Conservation (phyloP, 2,329 filamentous ascomycete species). For the Gaeumannomyces tritici region DNA sequence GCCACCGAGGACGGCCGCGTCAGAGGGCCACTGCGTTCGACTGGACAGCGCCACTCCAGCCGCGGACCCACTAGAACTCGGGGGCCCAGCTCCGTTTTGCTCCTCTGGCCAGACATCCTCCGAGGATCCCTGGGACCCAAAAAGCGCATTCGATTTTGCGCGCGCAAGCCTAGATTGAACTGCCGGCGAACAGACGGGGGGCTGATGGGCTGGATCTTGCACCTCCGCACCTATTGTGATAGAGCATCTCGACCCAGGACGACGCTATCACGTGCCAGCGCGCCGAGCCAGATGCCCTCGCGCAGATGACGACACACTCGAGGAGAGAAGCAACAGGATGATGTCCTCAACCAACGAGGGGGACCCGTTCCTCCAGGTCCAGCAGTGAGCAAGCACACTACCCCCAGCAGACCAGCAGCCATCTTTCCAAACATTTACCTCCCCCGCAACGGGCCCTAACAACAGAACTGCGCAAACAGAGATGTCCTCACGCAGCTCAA, state of each 20-base stretch:
- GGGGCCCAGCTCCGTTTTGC: background rate
- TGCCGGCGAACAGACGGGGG: background rate
- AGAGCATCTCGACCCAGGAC: background rate
- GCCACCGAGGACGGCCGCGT: background rate
- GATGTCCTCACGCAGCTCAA: constrained; percentile 81
- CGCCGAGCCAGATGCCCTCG: background rate
- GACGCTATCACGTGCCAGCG: background rate
- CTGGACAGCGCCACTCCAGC: background rate
- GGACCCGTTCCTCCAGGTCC: constrained; percentile 64
- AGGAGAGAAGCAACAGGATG: constrained; percentile 30
- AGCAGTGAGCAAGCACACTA: constrained; percentile 38
- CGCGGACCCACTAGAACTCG: background rate
- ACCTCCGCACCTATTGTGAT: background rate
- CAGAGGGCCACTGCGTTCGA: too few species aligned
- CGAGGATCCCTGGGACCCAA: background rate
- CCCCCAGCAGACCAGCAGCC: background rate
- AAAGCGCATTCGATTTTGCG: background rate
- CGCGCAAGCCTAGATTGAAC: background rate
- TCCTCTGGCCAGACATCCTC: background rate
- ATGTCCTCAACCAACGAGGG: constrained; percentile 60
- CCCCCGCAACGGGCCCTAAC: constrained; percentile 5
- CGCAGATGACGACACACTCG: background rate
- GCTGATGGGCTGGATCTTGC: background rate
- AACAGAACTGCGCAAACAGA: constrained; percentile 33
- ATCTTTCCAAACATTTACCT: constrained; percentile 1